Conservation (phyloP, 371 early-diverging fungal species). For the Sanchytrium tribonematis region DNA sequence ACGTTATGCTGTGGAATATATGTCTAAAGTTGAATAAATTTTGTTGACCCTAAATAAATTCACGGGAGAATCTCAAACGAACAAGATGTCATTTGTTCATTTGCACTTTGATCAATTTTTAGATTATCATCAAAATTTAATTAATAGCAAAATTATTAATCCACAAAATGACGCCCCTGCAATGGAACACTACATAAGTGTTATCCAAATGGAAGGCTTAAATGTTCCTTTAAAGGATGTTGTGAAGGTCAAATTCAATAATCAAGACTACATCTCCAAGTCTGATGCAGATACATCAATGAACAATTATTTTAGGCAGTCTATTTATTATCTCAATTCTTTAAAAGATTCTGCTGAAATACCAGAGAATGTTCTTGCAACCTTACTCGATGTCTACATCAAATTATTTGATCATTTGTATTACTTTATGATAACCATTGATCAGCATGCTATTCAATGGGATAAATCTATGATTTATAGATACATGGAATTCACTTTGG, state of each 20-base stretch:
- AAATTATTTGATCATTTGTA: background rate
- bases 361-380: background rate
- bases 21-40: background rate
- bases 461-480: background rate
- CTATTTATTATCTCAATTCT: background rate
- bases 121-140: background rate
- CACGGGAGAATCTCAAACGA: too few species aligned
- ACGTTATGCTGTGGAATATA: background rate
- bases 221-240: background rate
- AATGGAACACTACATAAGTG: background rate
- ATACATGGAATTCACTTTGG: background rate
- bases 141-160: background rate
- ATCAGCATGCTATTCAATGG: background rate
- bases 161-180: background rate
- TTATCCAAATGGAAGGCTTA: background rate
- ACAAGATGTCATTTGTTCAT: background rate
- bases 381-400: background rate
- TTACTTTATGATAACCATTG: background rate
- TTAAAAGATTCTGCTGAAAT: background rate
- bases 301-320: background rate
- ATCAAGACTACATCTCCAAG: background rate
- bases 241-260: background rate
- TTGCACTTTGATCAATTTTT: background rate
- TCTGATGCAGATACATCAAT: background rate
- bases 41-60: too few species aligned